Base-by-base conservation (phyloP, 1,284 basidiomycete genomes). In the Sparassis latifolia region DNA sequence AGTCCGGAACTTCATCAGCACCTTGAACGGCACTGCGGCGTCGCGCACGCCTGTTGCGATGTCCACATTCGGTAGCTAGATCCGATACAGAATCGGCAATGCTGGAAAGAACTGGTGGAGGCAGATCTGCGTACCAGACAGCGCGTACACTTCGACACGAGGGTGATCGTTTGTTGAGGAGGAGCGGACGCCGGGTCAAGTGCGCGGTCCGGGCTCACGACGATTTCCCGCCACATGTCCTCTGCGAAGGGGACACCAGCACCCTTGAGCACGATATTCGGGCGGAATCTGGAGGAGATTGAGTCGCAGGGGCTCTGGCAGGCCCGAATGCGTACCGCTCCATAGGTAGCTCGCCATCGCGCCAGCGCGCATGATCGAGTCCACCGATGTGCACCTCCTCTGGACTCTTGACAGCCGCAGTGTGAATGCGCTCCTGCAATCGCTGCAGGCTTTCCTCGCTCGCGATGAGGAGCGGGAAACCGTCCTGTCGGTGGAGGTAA, bases 21-120 rank as follows among this genome's bases (percentile, higher is more conserved):
- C 76, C 65, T 88, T 88, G 69, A 74, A 86, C 3, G 87, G 87
- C 2, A 89, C 84, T 1, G 84, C 83, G 27, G 72, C 73, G 59
- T 89, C 86, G n/a, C 79, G 75, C 30, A 76, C 63, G 33, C 85
- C 87, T 1, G 79, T 83, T 27, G 70, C 67, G 0, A 82, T 76
- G 58, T 79, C 78, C 9, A 90, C 77, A 56, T 89, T 89, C 12
- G 86, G 86, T 39, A 90, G 68, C 86, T 89, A 28, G 20, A 20
- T 20, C 30, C 12, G 37, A 6, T 27, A 29, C 7, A 54, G 42
- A 20, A 20, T 33, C 54, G 48, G 38, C 45, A 50, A 31, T 39
- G 31, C 32, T n/a, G 31, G 42, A 6, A 44, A 37, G 42, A 48
- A 42, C 50, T 33, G 33, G 31, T n/a, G 30, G 46, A 10, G 47